A percentile compares a stretch with the other conserved stretches of the same genome.
Conservation (phyloP, 257 asterid genomes). For the Thymus mandschuricus region DNA sequence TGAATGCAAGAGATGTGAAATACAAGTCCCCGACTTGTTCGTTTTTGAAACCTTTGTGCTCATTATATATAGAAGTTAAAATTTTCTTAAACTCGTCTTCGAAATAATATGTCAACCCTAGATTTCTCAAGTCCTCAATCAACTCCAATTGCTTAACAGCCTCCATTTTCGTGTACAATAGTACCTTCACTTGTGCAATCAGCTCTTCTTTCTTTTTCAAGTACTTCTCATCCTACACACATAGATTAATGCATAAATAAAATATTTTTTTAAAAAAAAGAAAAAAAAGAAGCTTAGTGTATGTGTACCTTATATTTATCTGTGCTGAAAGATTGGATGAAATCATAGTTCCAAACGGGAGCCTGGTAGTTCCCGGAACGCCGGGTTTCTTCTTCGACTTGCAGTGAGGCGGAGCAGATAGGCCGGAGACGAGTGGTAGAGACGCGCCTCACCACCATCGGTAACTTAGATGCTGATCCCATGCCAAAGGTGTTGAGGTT, state of each 20-base stretch:
- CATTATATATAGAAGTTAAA: background rate
- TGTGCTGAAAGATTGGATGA: background rate
- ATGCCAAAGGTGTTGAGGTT: no score
- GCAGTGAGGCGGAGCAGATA: background rate
- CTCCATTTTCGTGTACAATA: constrained; percentile 6
- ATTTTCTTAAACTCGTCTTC: constrained; percentile 18
- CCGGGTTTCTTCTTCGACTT: background rate
- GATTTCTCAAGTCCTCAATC: constrained; percentile 31
- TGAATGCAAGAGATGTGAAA: constrained; percentile 6
- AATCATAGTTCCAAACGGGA: background rate
- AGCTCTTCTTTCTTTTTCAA: constrained; percentile 4
- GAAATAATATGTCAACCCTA: constrained; percentile 32
- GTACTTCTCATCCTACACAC: constrained; percentile 22
- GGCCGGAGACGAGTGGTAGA: background rate
- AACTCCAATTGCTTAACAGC: constrained; percentile 22
- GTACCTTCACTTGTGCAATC: background rate
- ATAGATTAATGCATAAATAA: background rate
- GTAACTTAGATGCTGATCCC: no score
- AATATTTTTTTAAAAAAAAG: no score
- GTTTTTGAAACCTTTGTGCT: background rate
- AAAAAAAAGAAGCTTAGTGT: no score
- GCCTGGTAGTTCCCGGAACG: background rate
- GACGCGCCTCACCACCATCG: background rate
- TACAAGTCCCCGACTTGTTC: background rate
- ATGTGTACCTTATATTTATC: background rate